Evolutionary conservation across 1,284 basidiomycete species (phyloP).

Genomic region (Xanthoconium separans): DNA sequence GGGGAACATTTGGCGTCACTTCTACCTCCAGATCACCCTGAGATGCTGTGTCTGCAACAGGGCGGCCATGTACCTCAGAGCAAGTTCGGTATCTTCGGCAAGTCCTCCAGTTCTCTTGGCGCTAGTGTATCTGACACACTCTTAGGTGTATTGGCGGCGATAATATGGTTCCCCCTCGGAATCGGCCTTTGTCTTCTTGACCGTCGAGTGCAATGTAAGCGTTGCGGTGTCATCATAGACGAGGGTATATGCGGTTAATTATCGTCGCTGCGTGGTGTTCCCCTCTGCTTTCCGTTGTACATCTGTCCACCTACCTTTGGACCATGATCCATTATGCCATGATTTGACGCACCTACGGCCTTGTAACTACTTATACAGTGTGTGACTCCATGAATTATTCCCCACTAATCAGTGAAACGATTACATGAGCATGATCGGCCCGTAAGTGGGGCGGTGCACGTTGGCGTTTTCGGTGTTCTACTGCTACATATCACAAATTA

Average conservation of each 20-base stretch:
- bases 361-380: conserved; percentile 21
- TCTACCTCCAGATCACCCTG: conserved; percentile 71
- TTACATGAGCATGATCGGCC: too few relatives aligned
- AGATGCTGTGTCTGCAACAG: conserved; percentile 77
- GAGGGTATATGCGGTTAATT: conserved; percentile 38
- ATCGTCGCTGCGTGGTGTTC: background rate
- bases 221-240: conserved; percentile 46
- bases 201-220: conserved; percentile 59
- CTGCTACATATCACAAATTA: too few relatives aligned
- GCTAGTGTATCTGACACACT: background rate
- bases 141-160: conserved; percentile 68
- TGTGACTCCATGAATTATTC: background rate
- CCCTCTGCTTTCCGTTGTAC: background rate
- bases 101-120: conserved; percentile 25
- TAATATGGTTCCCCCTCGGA: conserved; percentile 82
- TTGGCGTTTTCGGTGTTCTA: too few relatives aligned
- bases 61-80: conserved; percentile 63
- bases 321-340: background rate
- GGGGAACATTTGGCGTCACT: conserved; percentile 49
- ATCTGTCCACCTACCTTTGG: background rate
- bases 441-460: too few relatives aligned
- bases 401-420: background rate
- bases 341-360: background rate
- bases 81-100: conserved; percentile 66
- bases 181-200: conserved; percentile 74